Evolutionary conservation across 1,139 yeast species (phyloP).

Genomic region (Protomyces gravidus): DNA sequence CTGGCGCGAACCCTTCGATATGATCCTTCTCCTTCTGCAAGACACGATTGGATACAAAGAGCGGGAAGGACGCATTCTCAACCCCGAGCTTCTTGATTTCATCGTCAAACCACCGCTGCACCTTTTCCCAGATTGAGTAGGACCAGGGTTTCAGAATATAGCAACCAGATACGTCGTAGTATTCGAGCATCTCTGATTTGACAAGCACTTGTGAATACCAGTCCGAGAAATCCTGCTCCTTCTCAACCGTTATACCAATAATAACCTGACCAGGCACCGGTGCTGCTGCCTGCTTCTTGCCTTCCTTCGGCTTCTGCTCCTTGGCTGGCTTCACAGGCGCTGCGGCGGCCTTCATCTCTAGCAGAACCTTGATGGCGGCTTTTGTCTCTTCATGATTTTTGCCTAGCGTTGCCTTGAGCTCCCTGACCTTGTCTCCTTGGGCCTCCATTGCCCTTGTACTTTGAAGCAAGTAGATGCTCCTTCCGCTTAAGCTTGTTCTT

Average conservation of each 20-base stretch:
- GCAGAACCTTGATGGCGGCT: slow-evolving; percentile 12
- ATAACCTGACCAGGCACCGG: slow-evolving; percentile 59
- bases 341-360: slow-evolving; percentile 20
- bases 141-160: slow-evolving; percentile 96
- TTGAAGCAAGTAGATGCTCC: too few relatives aligned
- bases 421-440: slow-evolving; percentile 17
- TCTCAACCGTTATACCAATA: slow-evolving; percentile 94
- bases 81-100: slow-evolving; percentile 85
- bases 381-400: slow-evolving; percentile 23
- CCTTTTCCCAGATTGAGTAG: slow-evolving; percentile 88
- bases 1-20: slow-evolving; percentile 98
- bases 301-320: slow-evolving; percentile 50
- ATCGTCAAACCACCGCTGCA: slow-evolving; percentile 79
- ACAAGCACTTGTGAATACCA: slow-evolving; percentile 97
- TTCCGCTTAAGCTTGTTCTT: too few relatives aligned
- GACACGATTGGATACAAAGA: slow-evolving; percentile 91
- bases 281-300: slow-evolving; percentile 23
- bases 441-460: too few relatives aligned
- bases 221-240: slow-evolving; percentile 82
- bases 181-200: slow-evolving; percentile 94
- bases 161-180: slow-evolving; percentile 98
- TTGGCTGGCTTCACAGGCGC: slow-evolving; percentile 27
- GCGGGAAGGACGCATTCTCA: slow-evolving; percentile 93
- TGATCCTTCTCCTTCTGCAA: slow-evolving; percentile 98
- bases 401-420: slow-evolving; percentile 11